Conservation (phyloP, 2,329 filamentous ascomycete genomes). For the Nannizziopsis arthrosporioides region DNA sequence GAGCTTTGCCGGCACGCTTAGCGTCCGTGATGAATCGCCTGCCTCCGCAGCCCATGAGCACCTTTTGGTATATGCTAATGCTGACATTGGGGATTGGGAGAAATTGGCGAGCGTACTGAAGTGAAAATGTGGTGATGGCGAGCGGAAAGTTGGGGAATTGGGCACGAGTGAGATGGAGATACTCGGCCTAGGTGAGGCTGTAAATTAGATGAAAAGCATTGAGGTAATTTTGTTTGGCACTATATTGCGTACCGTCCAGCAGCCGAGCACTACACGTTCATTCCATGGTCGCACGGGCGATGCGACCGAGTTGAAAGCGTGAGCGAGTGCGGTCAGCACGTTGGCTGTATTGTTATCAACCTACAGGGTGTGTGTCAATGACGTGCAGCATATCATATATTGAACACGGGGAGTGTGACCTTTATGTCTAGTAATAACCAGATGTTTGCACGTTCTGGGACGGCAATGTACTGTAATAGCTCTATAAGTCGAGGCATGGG, state of each 20-base stretch:
- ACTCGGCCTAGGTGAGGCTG: constrained; percentile 43
- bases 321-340: constrained; percentile 58
- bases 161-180: constrained; percentile 51
- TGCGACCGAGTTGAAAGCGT: constrained; percentile 47
- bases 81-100: constrained; percentile 54
- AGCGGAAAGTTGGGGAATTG: constrained; percentile 36
- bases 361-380: constrained; percentile 11
- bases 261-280: constrained; percentile 63
- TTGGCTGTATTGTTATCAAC: constrained; percentile 42
- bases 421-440: constrained; percentile 89
- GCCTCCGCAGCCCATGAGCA: constrained; percentile 58
- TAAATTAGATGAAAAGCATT: constrained; percentile 8
- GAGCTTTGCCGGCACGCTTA: constrained; percentile 43
- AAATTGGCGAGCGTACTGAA: constrained; percentile 57
- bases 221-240: background rate
- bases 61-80: constrained; percentile 64
- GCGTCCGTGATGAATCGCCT: constrained; percentile 53
- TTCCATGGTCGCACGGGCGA: constrained; percentile 50
- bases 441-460: constrained; percentile 52
- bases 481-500: constrained; percentile 64
- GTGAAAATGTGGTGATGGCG: constrained; percentile 34
- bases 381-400: too few species aligned
- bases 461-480: constrained; percentile 58
- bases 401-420: constrained; percentile 31
- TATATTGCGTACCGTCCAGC: constrained; percentile 54